Percentiles rank a stretch among this genome's conserved stretches.
These are phyloP conservation scores for Chionographis japonica DNA, from an alignment of 106 monocot genomes.

Conservation along the genomic window DNA sequence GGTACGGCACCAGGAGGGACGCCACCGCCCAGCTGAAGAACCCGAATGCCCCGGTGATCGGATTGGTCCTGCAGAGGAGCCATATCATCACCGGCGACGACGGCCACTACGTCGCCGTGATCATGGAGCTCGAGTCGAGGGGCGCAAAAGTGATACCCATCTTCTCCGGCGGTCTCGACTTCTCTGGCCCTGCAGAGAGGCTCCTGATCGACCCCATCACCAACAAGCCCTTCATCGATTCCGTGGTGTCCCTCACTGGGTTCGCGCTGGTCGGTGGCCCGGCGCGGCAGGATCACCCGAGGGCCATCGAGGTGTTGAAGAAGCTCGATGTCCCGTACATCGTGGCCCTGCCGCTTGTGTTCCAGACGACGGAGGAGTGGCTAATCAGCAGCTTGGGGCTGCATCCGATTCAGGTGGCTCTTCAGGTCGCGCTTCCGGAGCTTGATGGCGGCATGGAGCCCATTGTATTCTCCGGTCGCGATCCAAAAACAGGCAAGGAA, in stretches of 20 bases:
- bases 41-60: constrained; percentile 51
- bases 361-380: constrained; percentile 96
- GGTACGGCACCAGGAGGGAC: constrained; percentile 72
- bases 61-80: constrained; percentile 70
- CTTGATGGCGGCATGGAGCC: constrained; percentile 94
- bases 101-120: constrained; percentile 77
- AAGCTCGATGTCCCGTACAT: constrained; percentile 84
- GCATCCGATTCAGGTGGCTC: constrained; percentile 83
- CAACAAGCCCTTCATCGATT: constrained; percentile 56
- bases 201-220: constrained; percentile 59
- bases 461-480: constrained; percentile 78
- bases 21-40: constrained; percentile 42
- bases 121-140: constrained; percentile 78
- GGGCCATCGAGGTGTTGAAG: constrained; percentile 66
- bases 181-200: constrained; percentile 63
- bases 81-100: constrained; percentile 88
- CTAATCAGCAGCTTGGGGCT: constrained; percentile 67
- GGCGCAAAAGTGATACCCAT: constrained; percentile 80
- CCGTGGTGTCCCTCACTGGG: constrained; percentile 69
- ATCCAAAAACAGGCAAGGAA: constrained; percentile 55
- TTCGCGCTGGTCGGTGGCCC: constrained; percentile 85
- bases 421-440: constrained; percentile 86
- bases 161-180: constrained; percentile 73
- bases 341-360: constrained; percentile 74
- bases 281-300: constrained; percentile 81